Evolutionary conservation across 2,329 filamentous ascomycete genomes (phyloP).

Genomic region (Calonectria multiphialidica): DNA sequence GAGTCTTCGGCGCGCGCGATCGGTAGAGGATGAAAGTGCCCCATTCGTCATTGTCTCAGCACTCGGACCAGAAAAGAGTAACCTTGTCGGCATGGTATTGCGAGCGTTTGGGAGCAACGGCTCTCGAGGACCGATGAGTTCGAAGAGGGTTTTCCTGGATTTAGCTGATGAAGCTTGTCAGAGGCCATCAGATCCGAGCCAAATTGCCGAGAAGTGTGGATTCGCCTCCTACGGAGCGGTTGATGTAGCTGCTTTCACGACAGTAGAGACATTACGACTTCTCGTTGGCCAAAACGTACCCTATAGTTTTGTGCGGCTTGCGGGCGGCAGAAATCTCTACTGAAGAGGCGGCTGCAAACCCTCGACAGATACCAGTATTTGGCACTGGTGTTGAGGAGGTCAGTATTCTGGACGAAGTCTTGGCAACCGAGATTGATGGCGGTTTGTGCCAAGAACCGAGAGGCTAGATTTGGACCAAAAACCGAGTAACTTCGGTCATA

Average conservation of each 20-base stretch:
- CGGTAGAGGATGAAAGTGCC: constrained; percentile 63
- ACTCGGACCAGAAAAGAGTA: constrained; percentile 81
- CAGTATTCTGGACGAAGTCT: not conserved
- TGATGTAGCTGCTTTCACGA: constrained; percentile 86
- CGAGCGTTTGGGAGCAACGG: constrained; percentile 72
- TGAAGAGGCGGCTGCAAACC: constrained; percentile 49
- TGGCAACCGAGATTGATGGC: constrained; percentile 25
- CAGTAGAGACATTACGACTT: constrained; percentile 82
- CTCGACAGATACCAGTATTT: not conserved
- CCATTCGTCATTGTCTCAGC: constrained; percentile 88
- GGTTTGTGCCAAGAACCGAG: constrained; percentile 23
- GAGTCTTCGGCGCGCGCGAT: constrained; percentile 65
- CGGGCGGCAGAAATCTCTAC: constrained; percentile 65
- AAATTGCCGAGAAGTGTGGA: constrained; percentile 78
- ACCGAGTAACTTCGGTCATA: constrained; percentile 27
- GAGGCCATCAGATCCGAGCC: constrained; percentile 75
- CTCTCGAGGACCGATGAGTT: constrained; percentile 50
- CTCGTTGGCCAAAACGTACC: constrained; percentile 89
- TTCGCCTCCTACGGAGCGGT: constrained; percentile 85
- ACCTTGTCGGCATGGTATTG: constrained; percentile 81
- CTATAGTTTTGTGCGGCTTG: constrained; percentile 87
- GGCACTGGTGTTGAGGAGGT: not conserved
- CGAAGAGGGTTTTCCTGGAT: constrained; percentile 82
- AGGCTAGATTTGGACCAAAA: constrained; percentile 29
- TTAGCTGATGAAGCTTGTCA: constrained; percentile 69